phyloP scores from a whole-genome alignment of 768 basidiomycete genomes.

The Termitomyces sp. region DNA sequence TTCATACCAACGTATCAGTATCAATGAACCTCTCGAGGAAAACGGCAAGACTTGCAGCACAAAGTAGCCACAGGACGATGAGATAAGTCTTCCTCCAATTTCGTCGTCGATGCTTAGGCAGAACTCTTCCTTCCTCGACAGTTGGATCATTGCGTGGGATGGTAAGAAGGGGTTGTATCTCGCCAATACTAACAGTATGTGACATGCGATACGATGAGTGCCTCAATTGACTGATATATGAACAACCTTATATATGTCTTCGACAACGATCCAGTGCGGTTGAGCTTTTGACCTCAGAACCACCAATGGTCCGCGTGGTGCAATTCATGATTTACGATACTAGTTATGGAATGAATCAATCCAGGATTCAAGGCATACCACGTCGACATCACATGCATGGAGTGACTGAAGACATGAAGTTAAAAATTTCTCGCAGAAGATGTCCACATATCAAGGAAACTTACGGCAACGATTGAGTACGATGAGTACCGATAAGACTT shows the following conservation, averaged over 20 bases:
- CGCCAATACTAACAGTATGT: background rate
- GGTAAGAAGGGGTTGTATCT: background rate
- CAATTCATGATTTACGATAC: no score
- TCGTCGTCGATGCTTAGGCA: background rate
- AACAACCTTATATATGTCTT: background rate
- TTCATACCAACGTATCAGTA: constrained; percentile 53
- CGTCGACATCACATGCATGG: no score
- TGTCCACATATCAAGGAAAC: no score
- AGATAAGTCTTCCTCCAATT: constrained; percentile 22
- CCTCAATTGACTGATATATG: background rate
- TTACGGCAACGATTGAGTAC: no score
- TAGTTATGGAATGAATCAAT: no score
- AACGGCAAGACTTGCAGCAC: constrained; percentile 33
- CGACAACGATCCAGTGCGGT: no score
- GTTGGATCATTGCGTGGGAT: background rate
- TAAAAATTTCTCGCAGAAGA: no score
- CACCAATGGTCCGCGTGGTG: no score
- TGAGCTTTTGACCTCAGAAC: no score
- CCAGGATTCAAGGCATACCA: no score
- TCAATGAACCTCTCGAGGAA: constrained; percentile 70
- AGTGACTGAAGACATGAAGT: no score
- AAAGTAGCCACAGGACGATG: constrained; percentile 26
- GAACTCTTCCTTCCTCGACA: background rate
- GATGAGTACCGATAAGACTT: no score
- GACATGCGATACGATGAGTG: background rate